A percentile compares a stretch with the other conserved stretches of the same genome.
Evolutionary conservation across 164 flowering plant genomes (phyloP).

Genomic region (Tinospora cordifolia): DNA sequence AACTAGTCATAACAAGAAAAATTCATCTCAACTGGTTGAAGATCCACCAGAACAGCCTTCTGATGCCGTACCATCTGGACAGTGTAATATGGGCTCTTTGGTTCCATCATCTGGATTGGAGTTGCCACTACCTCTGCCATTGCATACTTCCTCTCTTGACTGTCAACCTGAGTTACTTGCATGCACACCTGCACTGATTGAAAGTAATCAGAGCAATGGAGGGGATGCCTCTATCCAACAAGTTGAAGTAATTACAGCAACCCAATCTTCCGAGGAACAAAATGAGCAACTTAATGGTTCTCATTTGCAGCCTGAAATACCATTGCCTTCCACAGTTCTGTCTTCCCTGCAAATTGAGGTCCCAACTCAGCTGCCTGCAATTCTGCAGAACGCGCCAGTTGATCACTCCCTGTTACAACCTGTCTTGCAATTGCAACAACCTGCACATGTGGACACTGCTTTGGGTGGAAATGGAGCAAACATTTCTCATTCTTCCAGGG

Average conservation of each 20-base stretch:
- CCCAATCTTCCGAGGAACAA: constrained; percentile 9
- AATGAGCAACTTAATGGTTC: constrained; percentile 20
- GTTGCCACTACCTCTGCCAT: constrained; percentile 7
- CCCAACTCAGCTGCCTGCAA: background rate
- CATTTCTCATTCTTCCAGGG: constrained; percentile 1
- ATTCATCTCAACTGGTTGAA: constrained; percentile 7
- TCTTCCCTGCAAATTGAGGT: constrained; percentile 4
- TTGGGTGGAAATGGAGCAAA: constrained; percentile 12
- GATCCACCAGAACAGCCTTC: background rate
- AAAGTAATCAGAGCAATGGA: constrained; percentile 10
- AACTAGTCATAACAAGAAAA: constrained; percentile 1
- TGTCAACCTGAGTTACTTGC: constrained; percentile 7
- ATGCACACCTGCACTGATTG: background rate
- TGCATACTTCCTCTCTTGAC: background rate
- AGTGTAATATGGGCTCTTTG: background rate
- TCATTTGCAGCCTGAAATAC: constrained; percentile 8
- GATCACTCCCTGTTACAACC: constrained; percentile 4
- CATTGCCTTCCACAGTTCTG: background rate
- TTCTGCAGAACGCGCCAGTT: background rate
- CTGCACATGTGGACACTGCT: constrained; percentile 5
- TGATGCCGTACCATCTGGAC: background rate
- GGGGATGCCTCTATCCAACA: constrained; percentile 4
- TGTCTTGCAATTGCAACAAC: background rate
- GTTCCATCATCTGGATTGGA: constrained; percentile 3
- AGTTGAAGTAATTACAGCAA: constrained; percentile 1